Percentiles rank a stretch among this genome's conserved stretches.
Conservation (phyloP, 257 asterid species). For the Penstemon newberryi region DNA sequence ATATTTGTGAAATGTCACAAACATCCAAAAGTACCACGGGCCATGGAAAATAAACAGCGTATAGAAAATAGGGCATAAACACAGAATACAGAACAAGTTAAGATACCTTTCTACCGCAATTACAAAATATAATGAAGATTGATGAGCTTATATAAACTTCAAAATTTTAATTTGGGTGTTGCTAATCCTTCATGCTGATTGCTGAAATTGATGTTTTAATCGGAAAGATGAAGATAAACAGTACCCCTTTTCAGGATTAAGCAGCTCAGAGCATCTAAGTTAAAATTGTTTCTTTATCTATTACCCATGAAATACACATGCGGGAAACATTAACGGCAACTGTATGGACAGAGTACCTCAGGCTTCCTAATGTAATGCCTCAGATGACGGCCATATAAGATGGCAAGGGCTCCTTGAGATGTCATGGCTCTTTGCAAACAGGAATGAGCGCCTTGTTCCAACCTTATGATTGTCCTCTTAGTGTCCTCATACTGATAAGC, state of each 20-base stretch:
- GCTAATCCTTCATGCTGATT: slow-evolving; percentile 15
- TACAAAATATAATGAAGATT: neutral
- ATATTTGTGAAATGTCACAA: neutral
- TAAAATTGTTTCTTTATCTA: slow-evolving; percentile 6
- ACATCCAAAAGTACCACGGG: slow-evolving; percentile 8
- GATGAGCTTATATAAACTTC: neutral
- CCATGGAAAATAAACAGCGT: neutral
- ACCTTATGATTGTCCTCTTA: slow-evolving; percentile 75
- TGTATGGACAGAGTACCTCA: slow-evolving; percentile 52
- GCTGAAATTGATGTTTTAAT: neutral
- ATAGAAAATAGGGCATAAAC: neutral
- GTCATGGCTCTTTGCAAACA: slow-evolving; percentile 69
- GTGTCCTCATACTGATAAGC: slow-evolving; percentile 66
- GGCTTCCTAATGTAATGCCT: slow-evolving; percentile 73
- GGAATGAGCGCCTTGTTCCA: slow-evolving; percentile 79
- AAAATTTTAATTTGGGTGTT: neutral
- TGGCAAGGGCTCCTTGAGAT: slow-evolving; percentile 74
- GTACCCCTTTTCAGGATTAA: neutral
- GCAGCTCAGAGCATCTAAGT: slow-evolving; percentile 11
- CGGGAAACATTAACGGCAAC: slow-evolving; percentile 23
- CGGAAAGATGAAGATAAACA: neutral
- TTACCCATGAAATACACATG: neutral
- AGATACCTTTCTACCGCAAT: neutral
- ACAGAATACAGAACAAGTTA: neutral
- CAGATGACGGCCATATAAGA: slow-evolving; percentile 81